These are phyloP conservation scores for Coemansia pectinata DNA, from an alignment of 192 early-diverging fungal genomes.

Conservation along the genomic window DNA sequence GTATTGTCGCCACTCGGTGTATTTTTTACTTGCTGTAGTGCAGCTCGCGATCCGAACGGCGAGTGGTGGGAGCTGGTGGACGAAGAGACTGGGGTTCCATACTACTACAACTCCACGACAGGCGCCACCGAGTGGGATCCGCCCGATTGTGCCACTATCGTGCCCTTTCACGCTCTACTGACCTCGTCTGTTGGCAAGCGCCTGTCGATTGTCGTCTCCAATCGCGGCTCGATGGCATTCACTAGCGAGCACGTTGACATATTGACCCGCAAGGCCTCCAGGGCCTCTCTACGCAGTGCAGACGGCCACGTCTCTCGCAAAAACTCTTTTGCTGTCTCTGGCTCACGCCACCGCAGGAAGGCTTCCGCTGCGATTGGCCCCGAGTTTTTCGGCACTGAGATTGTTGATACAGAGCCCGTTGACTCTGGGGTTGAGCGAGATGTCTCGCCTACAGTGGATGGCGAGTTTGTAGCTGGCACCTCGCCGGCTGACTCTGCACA, in stretches of 20 bases:
- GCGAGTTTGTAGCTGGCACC: not conserved
- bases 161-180: conserved; percentile 71
- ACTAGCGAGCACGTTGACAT: conserved; percentile 36
- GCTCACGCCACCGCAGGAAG: conserved; percentile 7
- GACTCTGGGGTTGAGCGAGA: not conserved
- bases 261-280: conserved; percentile 40
- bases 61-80: conserved; percentile 99
- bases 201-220: conserved; percentile 63
- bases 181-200: conserved; percentile 79
- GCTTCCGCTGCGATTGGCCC: not conserved
- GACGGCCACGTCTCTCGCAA: conserved; percentile 41
- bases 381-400: not conserved
- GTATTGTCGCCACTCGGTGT: conserved; percentile 1
- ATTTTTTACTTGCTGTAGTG: conserved; percentile 49
- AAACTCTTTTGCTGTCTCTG: conserved; percentile 26
- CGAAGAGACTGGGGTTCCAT: conserved; percentile 80
- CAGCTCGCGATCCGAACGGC: conserved; percentile 67
- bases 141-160: conserved; percentile 70
- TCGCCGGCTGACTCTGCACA: not conserved
- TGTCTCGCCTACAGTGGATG: not conserved
- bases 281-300: conserved; percentile 35
- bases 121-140: conserved; percentile 86
- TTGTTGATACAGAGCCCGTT: not conserved
- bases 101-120: conserved; percentile 90
- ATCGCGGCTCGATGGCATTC: conserved; percentile 49